Evolutionary conservation across 805 yeast genomes (phyloP).

Genomic region (Metschnikowia similis): DNA sequence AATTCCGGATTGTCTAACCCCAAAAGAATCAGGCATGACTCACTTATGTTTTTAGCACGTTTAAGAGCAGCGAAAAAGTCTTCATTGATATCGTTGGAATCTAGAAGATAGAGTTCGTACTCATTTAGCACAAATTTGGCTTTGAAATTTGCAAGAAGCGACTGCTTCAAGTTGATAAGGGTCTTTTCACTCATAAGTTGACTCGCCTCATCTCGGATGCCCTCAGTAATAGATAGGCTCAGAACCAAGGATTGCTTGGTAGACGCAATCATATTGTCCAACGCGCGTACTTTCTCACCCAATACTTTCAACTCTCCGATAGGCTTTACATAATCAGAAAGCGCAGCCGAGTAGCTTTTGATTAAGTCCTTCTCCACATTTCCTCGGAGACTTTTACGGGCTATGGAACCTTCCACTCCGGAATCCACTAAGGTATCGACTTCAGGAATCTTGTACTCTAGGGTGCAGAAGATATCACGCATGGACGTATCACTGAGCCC

Average conservation of each 20-base stretch:
- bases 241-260: conserved; percentile 37
- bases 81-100: conserved; percentile 41
- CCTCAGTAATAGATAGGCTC: conserved; percentile 20
- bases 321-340: conserved; percentile 33
- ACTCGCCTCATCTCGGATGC: conserved; percentile 23
- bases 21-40: conserved; percentile 65
- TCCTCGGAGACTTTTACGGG: conserved; percentile 57
- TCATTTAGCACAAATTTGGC: conserved; percentile 64
- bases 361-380: conserved; percentile 59
- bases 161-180: conserved; percentile 44
- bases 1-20: conserved; percentile 63
- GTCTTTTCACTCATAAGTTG: conserved; percentile 28
- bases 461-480: conserved; percentile 29
- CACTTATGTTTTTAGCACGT: conserved; percentile 61
- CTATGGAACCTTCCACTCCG: conserved; percentile 51
- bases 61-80: conserved; percentile 58
- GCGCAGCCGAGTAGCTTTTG: conserved; percentile 41
- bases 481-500: conserved; percentile 31
- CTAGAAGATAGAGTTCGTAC: conserved; percentile 61
- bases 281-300: conserved; percentile 11
- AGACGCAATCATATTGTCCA: conserved; percentile 21
- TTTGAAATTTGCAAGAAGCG: conserved; percentile 50
- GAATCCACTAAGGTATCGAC: conserved; percentile 41
- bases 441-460: conserved; percentile 28
- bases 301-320: conserved; percentile 21